phyloP scores from a whole-genome alignment of 1,284 basidiomycete genomes.

The Sanghuangporus baumii region DNA sequence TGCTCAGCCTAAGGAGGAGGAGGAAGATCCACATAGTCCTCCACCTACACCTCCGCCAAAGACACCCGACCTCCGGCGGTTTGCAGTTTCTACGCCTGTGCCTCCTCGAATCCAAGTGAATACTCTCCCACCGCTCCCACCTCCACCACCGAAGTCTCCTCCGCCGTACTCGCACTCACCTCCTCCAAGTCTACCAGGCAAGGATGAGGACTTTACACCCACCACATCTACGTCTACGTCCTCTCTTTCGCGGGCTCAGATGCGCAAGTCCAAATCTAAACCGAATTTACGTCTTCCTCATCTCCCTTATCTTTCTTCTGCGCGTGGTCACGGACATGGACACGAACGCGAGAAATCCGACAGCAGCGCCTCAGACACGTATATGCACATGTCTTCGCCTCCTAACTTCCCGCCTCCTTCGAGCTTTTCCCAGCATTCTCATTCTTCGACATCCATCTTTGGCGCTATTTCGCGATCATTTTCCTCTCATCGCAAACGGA shows the following conservation, averaged over 20 bases:
- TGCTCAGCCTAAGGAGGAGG: not conserved
- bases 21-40: conserved; percentile 3
- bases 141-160: not conserved
- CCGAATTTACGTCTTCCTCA: not conserved
- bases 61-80: not conserved
- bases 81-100: not conserved
- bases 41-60: conserved; percentile 15
- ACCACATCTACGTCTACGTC: not conserved
- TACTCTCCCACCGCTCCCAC: not conserved
- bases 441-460: conserved; percentile 1
- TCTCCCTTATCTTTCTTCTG: not conserved
- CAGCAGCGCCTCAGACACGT: not conserved
- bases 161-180: not conserved
- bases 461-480: conserved; percentile 11
- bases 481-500: not conserved
- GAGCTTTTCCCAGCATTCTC: not conserved
- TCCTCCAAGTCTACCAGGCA: not conserved
- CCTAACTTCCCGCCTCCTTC: not conserved
- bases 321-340: not conserved
- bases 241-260: not conserved
- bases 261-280: conserved; percentile 1
- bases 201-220: not conserved
- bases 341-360: not conserved
- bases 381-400: not conserved
- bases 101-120: not conserved